phyloP scores from a whole-genome alignment of 768 basidiomycete genomes.

The Auriscalpium vulgare region DNA sequence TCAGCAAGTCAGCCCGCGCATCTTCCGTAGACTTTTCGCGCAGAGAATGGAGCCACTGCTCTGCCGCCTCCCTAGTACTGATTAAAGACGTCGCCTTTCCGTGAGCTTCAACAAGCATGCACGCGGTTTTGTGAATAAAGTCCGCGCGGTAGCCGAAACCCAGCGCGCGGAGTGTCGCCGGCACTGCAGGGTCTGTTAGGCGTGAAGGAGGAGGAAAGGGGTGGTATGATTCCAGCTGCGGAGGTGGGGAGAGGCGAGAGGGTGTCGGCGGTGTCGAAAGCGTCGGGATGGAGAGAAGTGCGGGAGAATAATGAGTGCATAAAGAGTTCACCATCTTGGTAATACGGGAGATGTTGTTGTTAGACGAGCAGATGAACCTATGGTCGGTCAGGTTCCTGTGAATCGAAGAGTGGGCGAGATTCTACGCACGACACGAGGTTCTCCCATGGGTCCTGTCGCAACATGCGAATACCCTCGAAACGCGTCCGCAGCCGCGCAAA shows the following conservation, averaged over 20 bases:
- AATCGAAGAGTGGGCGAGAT: background rate
- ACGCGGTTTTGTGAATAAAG: conserved; percentile 79
- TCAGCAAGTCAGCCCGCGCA: conserved; percentile 70
- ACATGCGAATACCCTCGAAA: conserved; percentile 76
- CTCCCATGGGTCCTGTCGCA: conserved; percentile 95
- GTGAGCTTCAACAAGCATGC: conserved; percentile 61
- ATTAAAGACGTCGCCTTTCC: conserved; percentile 15
- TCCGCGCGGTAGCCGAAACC: conserved; percentile 96
- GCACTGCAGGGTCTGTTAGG: conserved; percentile 51
- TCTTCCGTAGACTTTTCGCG: conserved; percentile 40
- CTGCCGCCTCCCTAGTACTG: conserved; percentile 36
- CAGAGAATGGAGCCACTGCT: conserved; percentile 52
- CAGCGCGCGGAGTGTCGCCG: conserved; percentile 59
- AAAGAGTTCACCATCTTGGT: conserved; percentile 87
- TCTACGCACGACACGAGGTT: conserved; percentile 80
- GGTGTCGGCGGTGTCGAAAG: conserved; percentile 25
- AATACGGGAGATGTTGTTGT: conserved; percentile 94
- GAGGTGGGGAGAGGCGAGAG: conserved; percentile 13
- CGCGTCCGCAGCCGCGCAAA: conserved; percentile 57
- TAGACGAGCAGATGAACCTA: conserved; percentile 96
- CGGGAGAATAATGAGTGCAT: conserved; percentile 66
- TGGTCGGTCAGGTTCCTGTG: background rate
- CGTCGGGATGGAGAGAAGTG: conserved; percentile 43
- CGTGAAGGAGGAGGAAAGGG: conserved; percentile 78
- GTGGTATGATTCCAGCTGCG: conserved; percentile 41